Evolutionary conservation across 1,139 yeast species (phyloP).

Genomic region (Magnusiomyces tetraspermus): DNA sequence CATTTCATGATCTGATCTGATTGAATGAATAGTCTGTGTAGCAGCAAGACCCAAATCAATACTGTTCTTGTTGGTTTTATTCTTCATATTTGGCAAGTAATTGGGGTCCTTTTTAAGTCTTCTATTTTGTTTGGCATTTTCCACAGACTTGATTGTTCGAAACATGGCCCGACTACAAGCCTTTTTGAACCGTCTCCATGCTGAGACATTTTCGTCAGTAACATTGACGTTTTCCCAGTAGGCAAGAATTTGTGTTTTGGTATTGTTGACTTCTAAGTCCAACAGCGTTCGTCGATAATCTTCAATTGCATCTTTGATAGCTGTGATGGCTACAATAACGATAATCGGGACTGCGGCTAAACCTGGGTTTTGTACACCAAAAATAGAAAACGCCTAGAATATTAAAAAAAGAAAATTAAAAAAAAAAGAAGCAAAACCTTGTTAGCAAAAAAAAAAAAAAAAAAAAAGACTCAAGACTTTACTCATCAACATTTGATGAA

Average conservation of each 20-base stretch:
- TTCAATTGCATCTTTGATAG: conserved; percentile 86
- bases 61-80: too few species aligned
- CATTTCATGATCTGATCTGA: conserved; percentile 12
- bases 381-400: conserved; percentile 50
- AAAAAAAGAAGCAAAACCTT: neutral
- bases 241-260: conserved; percentile 66
- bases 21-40: conserved; percentile 10
- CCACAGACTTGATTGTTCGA: neutral
- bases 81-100: too few species aligned
- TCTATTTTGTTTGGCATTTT: neutral
- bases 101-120: neutral
- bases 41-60: conserved; percentile 10
- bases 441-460: conserved; percentile 4
- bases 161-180: conserved; percentile 31
- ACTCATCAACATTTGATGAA: too few species aligned
- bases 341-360: conserved; percentile 88
- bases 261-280: conserved; percentile 81
- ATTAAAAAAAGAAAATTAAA: conserved; percentile 2
- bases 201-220: conserved; percentile 35
- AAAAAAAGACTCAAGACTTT: too few species aligned
- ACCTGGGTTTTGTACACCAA: conserved; percentile 87
- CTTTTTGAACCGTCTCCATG: conserved; percentile 62
- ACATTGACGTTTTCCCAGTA: conserved; percentile 52
- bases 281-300: conserved; percentile 76
- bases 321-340: conserved; percentile 83